phyloP scores from a whole-genome alignment of 139 green algal species.

The Edaphochlamys debaryana region DNA sequence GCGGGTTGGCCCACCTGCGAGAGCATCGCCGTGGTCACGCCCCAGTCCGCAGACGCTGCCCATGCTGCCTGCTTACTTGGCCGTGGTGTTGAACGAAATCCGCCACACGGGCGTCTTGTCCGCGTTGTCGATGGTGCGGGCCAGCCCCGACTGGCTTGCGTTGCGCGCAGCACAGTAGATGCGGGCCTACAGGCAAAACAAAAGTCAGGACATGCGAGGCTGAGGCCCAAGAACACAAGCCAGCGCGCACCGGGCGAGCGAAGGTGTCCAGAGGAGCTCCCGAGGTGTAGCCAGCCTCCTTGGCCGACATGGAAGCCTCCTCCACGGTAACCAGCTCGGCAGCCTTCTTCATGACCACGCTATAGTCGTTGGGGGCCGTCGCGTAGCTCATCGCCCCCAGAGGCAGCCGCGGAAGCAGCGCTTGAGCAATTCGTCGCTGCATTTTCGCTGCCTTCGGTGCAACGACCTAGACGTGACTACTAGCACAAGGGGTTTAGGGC shows the following conservation, averaged over 20 bases:
- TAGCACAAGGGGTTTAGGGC: too few species aligned
- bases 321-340: constrained; percentile 26
- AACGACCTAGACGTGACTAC: too few species aligned
- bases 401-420: constrained; percentile 9
- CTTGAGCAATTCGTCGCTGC: neutral
- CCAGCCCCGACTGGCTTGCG: constrained; percentile 75
- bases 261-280: constrained; percentile 71
- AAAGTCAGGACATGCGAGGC: neutral
- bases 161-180: constrained; percentile 79
- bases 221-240: neutral
- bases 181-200: constrained; percentile 58
- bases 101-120: constrained; percentile 69
- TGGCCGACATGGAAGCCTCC: neutral
- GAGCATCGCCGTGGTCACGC: too few species aligned
- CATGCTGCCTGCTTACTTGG: constrained; percentile 54
- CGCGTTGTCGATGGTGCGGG: constrained; percentile 61
- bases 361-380: constrained; percentile 46
- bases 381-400: neutral
- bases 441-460: neutral
- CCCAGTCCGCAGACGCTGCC: neutral
- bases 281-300: constrained; percentile 60
- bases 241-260: constrained; percentile 57
- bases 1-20: constrained; percentile 92
- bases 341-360: constrained; percentile 49
- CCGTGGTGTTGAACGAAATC: constrained; percentile 76